A percentile compares a stretch with the other conserved stretches of the same genome.
Conservation (phyloP, 345 rosid genomes). For the Pugionium cornutum region DNA sequence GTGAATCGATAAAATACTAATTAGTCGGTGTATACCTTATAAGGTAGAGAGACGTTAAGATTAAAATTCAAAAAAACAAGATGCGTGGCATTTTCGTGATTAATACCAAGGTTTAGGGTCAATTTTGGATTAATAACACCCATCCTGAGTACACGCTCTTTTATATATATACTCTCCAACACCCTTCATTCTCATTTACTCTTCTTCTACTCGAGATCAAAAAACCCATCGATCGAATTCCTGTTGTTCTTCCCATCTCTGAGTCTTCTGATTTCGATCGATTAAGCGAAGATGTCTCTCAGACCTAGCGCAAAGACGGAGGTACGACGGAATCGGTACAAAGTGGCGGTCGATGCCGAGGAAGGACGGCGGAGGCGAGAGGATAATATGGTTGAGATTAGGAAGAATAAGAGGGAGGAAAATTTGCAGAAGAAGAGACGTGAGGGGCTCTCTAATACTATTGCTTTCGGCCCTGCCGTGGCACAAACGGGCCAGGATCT, state of each 20-base stretch:
- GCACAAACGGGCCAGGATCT: too few species aligned
- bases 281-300: slow-evolving; percentile 52
- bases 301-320: slow-evolving; percentile 73
- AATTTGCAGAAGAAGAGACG: slow-evolving; percentile 77
- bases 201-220: background rate
- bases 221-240: slow-evolving; percentile 8
- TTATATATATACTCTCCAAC: slow-evolving; percentile 23
- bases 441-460: slow-evolving; percentile 52
- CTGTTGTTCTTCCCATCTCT: slow-evolving; percentile 3
- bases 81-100: slow-evolving; percentile 1
- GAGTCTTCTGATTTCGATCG: slow-evolving; percentile 25
- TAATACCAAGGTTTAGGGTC: slow-evolving; percentile 5
- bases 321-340: slow-evolving; percentile 65
- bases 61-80: slow-evolving; percentile 35
- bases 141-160: slow-evolving; percentile 27
- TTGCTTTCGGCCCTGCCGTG: slow-evolving; percentile 15
- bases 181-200: slow-evolving; percentile 5
- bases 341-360: slow-evolving; percentile 73
- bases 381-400: slow-evolving; percentile 85
- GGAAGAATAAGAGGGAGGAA: slow-evolving; percentile 78
- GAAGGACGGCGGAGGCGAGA: slow-evolving; percentile 84
- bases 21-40: slow-evolving; percentile 22
- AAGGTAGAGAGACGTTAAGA: slow-evolving; percentile 34
- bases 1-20: slow-evolving; percentile 26
- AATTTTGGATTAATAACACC: slow-evolving; percentile 4